A percentile compares a stretch with the other conserved stretches of the same genome.
phyloP scores from a whole-genome alignment of 805 yeast genomes.

The Monosporozyma servazzii region DNA sequence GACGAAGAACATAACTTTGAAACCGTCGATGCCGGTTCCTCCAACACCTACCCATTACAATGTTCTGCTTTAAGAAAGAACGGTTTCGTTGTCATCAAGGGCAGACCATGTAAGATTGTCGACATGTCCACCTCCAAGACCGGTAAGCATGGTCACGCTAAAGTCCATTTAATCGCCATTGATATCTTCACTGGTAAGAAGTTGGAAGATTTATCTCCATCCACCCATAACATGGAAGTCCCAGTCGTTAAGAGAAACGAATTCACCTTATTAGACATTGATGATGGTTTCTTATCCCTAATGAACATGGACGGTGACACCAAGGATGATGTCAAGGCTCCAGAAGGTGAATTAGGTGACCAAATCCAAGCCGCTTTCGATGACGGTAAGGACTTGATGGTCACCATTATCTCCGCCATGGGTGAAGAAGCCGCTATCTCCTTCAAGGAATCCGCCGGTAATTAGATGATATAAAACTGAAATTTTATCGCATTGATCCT shows the following conservation, averaged over 20 bases:
- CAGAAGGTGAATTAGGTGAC: constrained; percentile 97
- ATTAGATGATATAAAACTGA: constrained; percentile 13
- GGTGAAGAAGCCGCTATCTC: constrained; percentile 99
- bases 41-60: constrained; percentile 95
- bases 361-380: constrained; percentile 86
- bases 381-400: constrained; percentile 95
- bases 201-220: constrained; percentile 99
- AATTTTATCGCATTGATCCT: not conserved
- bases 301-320: constrained; percentile 97
- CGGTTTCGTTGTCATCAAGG: constrained; percentile 97
- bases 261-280: constrained; percentile 95
- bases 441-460: constrained; percentile 95
- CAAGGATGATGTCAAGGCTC: constrained; percentile 97
- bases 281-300: constrained; percentile 93
- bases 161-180: constrained; percentile 97
- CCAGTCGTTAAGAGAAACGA: constrained; percentile 95
- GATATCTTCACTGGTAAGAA: constrained; percentile 99
- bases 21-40: constrained; percentile 97
- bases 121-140: constrained; percentile 99
- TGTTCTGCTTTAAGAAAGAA: constrained; percentile 99
- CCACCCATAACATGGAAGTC: constrained; percentile 99
- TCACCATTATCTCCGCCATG: constrained; percentile 96
- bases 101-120: constrained; percentile 99
- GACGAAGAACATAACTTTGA: constrained; percentile 83
- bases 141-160: constrained; percentile 99